phyloP scores from a whole-genome alignment of 2,329 filamentous ascomycete genomes.

The Penicillium sp. region DNA sequence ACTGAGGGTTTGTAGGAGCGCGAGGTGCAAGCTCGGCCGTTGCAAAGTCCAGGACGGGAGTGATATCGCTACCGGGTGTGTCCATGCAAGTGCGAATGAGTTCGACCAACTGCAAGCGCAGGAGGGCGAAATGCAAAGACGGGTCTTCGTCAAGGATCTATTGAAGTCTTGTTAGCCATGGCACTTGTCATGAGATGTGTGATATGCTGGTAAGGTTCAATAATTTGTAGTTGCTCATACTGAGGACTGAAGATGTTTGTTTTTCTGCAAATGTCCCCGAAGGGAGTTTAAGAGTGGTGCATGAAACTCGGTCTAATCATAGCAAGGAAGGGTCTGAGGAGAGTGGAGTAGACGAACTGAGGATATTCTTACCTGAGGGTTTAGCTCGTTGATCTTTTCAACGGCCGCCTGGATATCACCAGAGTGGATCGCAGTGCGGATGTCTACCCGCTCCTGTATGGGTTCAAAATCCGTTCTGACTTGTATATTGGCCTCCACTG shows the following conservation, averaged over 20 bases:
- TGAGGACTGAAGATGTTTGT: conserved; percentile 74
- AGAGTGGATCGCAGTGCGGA: conserved; percentile 77
- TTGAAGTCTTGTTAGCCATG: conserved; percentile 24
- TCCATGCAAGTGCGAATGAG: conserved; percentile 75
- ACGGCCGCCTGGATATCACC: conserved; percentile 86
- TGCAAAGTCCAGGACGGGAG: conserved; percentile 78
- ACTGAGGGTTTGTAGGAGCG: conserved; percentile 74
- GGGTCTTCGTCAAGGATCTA: conserved; percentile 85
- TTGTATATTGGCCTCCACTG: conserved; percentile 82
- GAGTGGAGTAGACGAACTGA: conserved; percentile 11
- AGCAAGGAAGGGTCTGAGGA: conserved; percentile 42
- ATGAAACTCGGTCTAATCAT: conserved; percentile 99
- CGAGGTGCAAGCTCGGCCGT: conserved; percentile 81
- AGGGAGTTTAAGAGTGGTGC: conserved; percentile 97
- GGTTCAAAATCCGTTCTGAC: conserved; percentile 67
- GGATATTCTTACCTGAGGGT: conserved; percentile 72
- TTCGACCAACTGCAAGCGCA: conserved; percentile 89
- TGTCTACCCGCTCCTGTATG: conserved; percentile 74
- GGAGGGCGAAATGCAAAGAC: conserved; percentile 79
- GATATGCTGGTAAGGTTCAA: conserved; percentile 12
- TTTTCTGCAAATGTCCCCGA: conserved; percentile 81
- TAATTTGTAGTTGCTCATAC: conserved; percentile 62
- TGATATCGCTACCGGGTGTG: conserved; percentile 66
- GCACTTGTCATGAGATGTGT: conserved; percentile 14
- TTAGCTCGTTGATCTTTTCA: conserved; percentile 79